Evolutionary conservation across 345 rosid species (phyloP).

Genomic region (Camelina sativa): DNA sequence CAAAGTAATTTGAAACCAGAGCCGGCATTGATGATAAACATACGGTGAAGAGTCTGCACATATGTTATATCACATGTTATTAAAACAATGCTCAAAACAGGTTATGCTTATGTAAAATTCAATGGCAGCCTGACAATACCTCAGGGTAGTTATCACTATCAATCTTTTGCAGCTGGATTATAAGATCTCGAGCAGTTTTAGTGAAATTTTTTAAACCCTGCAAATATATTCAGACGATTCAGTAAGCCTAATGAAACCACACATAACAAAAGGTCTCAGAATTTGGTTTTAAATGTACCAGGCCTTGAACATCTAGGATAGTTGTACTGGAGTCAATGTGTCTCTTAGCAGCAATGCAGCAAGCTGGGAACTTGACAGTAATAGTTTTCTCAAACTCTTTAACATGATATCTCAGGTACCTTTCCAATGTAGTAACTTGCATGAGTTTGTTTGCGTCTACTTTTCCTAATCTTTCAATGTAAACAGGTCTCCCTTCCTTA

Average conservation of each 20-base stretch:
- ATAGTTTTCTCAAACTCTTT: constrained; percentile 84
- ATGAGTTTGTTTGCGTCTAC: constrained; percentile 73
- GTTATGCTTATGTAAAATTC: background rate
- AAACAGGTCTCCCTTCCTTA: constrained; percentile 89
- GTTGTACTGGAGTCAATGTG: constrained; percentile 83
- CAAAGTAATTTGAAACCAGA: constrained; percentile 81
- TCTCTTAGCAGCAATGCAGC: constrained; percentile 83
- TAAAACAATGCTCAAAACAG: constrained; percentile 19
- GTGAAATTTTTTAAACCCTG: constrained; percentile 86
- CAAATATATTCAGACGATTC: background rate
- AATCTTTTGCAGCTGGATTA: constrained; percentile 78
- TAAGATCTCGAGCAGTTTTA: constrained; percentile 82
- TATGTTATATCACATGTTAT: constrained; percentile 15
- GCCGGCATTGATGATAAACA: constrained; percentile 91
- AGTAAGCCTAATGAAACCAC: constrained; percentile 5
- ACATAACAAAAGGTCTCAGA: background rate
- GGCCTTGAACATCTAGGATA: constrained; percentile 89
- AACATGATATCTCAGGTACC: constrained; percentile 84
- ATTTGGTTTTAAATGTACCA: constrained; percentile 54
- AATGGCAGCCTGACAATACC: constrained; percentile 46
- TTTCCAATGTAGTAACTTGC: constrained; percentile 81
- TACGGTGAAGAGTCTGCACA: constrained; percentile 83
- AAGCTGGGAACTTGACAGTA: constrained; percentile 77
- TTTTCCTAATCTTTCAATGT: constrained; percentile 82
- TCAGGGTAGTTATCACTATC: constrained; percentile 92